phyloP scores from a whole-genome alignment of 1,139 yeast genomes.

The Eremothecium sinecaudum region DNA sequence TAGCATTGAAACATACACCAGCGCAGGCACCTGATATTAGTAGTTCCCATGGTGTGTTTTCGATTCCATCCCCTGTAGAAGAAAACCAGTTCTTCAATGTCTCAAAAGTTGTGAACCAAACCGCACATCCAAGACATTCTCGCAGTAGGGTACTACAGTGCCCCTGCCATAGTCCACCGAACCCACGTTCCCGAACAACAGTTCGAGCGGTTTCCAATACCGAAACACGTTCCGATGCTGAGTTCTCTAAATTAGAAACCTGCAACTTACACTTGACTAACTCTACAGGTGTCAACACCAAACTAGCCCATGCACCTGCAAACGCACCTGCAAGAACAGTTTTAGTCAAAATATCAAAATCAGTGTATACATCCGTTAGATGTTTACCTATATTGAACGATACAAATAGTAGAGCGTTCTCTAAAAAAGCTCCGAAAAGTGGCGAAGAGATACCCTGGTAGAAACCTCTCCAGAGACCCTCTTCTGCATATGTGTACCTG shows the following conservation, averaged over 20 bases:
- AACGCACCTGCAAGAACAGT: conserved; percentile 62
- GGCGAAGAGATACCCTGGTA: conserved; percentile 74
- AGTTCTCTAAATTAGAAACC: conserved; percentile 42
- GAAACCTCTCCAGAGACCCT: conserved; percentile 54
- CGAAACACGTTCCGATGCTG: conserved; percentile 16
- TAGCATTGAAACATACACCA: conserved; percentile 70
- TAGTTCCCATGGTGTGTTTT: conserved; percentile 43
- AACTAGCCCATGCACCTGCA: conserved; percentile 77
- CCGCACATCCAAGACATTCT: conserved; percentile 83
- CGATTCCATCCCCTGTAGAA: conserved; percentile 23
- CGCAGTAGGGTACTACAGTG: conserved; percentile 74
- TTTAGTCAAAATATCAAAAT: conserved; percentile 34
- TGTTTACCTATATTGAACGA: conserved; percentile 45
- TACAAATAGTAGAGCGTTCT: conserved; percentile 65
- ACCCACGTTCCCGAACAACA: conserved; percentile 44
- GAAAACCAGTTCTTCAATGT: conserved; percentile 38
- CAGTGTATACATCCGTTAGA: conserved; percentile 19
- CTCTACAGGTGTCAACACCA: conserved; percentile 82
- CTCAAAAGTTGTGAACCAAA: conserved; percentile 92
- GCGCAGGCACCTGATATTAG: conserved; percentile 78
- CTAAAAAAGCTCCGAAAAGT: conserved; percentile 76
- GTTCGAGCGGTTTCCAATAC: conserved; percentile 37
- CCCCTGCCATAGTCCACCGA: conserved; percentile 72
- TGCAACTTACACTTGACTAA: conserved; percentile 81
- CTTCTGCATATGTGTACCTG: conserved; percentile 46